Conservation (phyloP, 2,329 filamentous ascomycete species). For the Cladosporium sphaerospermum region DNA sequence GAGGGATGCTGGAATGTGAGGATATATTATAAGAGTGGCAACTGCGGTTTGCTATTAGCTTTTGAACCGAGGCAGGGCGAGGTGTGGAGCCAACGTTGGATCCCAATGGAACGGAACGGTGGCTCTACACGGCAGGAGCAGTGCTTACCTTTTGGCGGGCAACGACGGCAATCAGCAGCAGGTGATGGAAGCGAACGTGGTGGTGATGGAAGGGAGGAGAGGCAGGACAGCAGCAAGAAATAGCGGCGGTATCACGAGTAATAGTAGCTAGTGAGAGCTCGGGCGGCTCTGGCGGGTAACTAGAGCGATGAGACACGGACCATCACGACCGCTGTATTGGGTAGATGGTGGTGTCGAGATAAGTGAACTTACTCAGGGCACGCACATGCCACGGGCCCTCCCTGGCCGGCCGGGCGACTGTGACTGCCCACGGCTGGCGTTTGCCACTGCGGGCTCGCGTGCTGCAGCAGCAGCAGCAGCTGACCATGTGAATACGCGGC, state of each 20-base stretch:
- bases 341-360: not conserved
- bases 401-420: not conserved
- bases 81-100: no score
- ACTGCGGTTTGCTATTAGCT: no score
- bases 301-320: slow-evolving; percentile 10
- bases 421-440: not conserved
- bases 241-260: slow-evolving; percentile 3
- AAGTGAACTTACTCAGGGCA: not conserved
- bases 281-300: slow-evolving; percentile 6
- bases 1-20: not conserved
- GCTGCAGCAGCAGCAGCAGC: not conserved
- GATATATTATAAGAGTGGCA: no score
- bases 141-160: no score
- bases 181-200: slow-evolving; percentile 1
- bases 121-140: no score
- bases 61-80: no score
- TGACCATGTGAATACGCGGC: slow-evolving; percentile 6
- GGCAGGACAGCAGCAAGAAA: slow-evolving; percentile 8
- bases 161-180: no score
- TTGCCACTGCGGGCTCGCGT: slow-evolving; percentile 1
- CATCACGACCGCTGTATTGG: slow-evolving; percentile 7
- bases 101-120: no score
- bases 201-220: slow-evolving; percentile 9
- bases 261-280: slow-evolving; percentile 1
- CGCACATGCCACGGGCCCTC: not conserved